These are phyloP conservation scores for Aspergillus glaucus DNA, from an alignment of 2,329 filamentous ascomycete genomes.

Conservation along the genomic window DNA sequence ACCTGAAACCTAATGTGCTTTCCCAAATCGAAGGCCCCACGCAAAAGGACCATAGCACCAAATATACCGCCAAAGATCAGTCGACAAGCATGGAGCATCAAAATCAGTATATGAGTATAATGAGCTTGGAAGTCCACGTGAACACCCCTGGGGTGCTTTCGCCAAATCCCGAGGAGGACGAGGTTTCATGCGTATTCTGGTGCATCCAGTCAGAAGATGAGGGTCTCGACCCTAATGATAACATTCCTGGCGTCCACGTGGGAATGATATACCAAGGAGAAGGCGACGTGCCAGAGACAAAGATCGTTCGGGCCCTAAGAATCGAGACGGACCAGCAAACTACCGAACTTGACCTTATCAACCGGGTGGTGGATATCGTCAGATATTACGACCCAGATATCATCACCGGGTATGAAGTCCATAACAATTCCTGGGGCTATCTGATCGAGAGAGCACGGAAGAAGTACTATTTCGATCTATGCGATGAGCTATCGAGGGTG, in stretches of 20 bases:
- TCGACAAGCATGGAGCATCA: slow-evolving; percentile 75
- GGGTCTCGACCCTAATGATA: slow-evolving; percentile 44
- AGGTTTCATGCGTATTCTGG: slow-evolving; percentile 87
- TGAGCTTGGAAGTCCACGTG: slow-evolving; percentile 89
- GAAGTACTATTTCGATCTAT: slow-evolving; percentile 85
- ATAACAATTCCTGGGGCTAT: slow-evolving; percentile 91
- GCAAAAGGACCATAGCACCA: slow-evolving; percentile 76
- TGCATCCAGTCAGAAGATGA: slow-evolving; percentile 71
- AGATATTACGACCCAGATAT: slow-evolving; percentile 82
- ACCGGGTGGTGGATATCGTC: slow-evolving; percentile 80
- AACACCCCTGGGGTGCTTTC: slow-evolving; percentile 75
- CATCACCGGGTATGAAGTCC: slow-evolving; percentile 89
- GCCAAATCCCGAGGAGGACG: slow-evolving; percentile 85
- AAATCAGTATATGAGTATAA: slow-evolving; percentile 89
- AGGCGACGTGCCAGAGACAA: slow-evolving; percentile 52
- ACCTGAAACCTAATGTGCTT: slow-evolving; percentile 36
- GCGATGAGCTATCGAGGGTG: slow-evolving; percentile 84
- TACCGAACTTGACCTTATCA: slow-evolving; percentile 78
- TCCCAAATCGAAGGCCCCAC: slow-evolving; percentile 89
- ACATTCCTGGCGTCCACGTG: slow-evolving; percentile 48
- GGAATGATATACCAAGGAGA: slow-evolving; percentile 70
- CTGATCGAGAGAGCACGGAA: slow-evolving; percentile 79
- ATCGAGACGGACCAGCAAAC: slow-evolving; percentile 66
- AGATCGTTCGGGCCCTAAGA: slow-evolving; percentile 55
- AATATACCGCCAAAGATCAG: slow-evolving; percentile 71